Conservation (phyloP, 2,329 filamentous ascomycete genomes). For the Fusarium poae region DNA sequence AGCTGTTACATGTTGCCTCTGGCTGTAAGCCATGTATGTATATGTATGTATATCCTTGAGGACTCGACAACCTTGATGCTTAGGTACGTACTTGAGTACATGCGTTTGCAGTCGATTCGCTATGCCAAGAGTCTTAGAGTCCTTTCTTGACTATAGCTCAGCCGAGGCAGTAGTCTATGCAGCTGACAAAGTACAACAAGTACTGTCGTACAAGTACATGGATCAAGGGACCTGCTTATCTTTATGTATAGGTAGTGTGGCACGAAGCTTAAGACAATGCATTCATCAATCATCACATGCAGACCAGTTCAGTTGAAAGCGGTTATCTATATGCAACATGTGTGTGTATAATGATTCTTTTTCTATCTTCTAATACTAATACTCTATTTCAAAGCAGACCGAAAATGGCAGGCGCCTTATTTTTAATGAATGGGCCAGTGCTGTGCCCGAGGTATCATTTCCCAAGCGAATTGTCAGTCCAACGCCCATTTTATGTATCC, state of each 20-base stretch:
- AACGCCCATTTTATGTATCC: slow-evolving; percentile 41
- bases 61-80: too few species aligned
- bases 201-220: not conserved
- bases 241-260: not conserved
- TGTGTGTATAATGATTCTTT: not conserved
- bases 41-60: too few species aligned
- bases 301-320: not conserved
- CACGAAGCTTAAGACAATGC: not conserved
- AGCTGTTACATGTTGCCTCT: too few species aligned
- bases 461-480: slow-evolving; percentile 16
- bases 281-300: not conserved
- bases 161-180: not conserved
- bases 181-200: not conserved
- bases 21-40: too few species aligned
- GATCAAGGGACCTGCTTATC: not conserved
- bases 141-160: too few species aligned
- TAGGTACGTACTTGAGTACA: too few species aligned
- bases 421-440: slow-evolving; percentile 29
- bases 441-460: slow-evolving; percentile 40
- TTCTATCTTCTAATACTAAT: slow-evolving; percentile 18
- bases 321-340: not conserved
- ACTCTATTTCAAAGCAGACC: slow-evolving; percentile 37
- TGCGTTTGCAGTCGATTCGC: too few species aligned
- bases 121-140: too few species aligned
- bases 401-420: slow-evolving; percentile 21